Conservation (phyloP, 176 grass and related monocot species). For the Saccharum officinarum region DNA sequence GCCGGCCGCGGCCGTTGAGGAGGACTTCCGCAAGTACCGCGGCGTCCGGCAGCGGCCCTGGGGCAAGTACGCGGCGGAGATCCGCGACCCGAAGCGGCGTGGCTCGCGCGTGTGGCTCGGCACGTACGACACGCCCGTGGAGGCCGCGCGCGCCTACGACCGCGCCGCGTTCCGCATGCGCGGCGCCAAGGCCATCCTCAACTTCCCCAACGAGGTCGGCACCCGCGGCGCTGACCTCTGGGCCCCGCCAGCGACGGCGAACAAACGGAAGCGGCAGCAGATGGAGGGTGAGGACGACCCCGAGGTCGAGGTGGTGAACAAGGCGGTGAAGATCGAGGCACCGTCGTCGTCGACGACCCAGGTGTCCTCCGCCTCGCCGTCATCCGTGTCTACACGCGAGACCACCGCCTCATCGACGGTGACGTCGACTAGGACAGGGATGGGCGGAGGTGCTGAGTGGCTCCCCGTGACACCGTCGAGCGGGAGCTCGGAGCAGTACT, state of each 20-base stretch:
- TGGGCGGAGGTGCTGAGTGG: background rate
- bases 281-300: background rate
- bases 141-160: constrained; percentile 77
- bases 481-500: constrained; percentile 46
- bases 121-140: constrained; percentile 60
- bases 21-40: constrained; percentile 63
- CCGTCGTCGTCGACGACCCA: background rate
- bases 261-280: constrained; percentile 34
- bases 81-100: constrained; percentile 70
- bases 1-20: background rate
- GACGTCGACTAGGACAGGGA: background rate
- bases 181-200: constrained; percentile 77
- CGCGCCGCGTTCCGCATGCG: constrained; percentile 70
- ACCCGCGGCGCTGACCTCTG: constrained; percentile 35
- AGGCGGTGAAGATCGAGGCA: constrained; percentile 28
- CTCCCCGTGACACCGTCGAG: constrained; percentile 36
- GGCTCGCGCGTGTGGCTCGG: constrained; percentile 91
- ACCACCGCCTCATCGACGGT: constrained; percentile 30
- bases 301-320: constrained; percentile 42
- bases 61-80: constrained; percentile 92
- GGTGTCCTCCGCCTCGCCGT: background rate
- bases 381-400: constrained; percentile 18
- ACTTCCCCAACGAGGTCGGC: constrained; percentile 84
- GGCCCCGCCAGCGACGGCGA: background rate
- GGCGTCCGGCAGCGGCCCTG: constrained; percentile 72